phyloP scores from a whole-genome alignment of 495 filamentous ascomycete genomes.

The Xylaria longipes region DNA sequence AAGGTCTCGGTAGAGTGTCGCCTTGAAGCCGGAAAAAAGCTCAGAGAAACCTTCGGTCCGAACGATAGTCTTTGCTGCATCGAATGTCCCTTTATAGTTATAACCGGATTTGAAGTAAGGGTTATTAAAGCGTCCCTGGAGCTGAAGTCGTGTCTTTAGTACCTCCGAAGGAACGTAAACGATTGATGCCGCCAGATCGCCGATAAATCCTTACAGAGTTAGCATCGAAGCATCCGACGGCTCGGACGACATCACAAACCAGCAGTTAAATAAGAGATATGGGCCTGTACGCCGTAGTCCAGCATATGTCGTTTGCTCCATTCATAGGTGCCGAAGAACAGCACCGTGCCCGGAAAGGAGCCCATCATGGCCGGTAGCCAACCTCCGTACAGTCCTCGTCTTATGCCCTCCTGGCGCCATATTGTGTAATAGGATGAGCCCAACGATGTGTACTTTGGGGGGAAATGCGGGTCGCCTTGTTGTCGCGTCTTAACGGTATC shows the following conservation, averaged over 20 bases:
- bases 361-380: slow-evolving; percentile 88
- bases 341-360: slow-evolving; percentile 90
- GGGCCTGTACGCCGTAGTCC: slow-evolving; percentile 77
- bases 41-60: slow-evolving; percentile 81
- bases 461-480: slow-evolving; percentile 91
- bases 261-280: slow-evolving; percentile 82
- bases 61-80: slow-evolving; percentile 85
- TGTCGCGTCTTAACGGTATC: slow-evolving; percentile 99
- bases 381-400: slow-evolving; percentile 89
- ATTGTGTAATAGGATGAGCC: slow-evolving; percentile 90
- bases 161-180: slow-evolving; percentile 97
- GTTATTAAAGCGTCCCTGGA: slow-evolving; percentile 95
- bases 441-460: slow-evolving; percentile 89
- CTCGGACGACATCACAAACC: slow-evolving; percentile 54
- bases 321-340: slow-evolving; percentile 97
- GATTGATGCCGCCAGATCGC: slow-evolving; percentile 88
- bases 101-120: slow-evolving; percentile 91
- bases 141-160: slow-evolving; percentile 90
- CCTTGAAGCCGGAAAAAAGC: slow-evolving; percentile 92
- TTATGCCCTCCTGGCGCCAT: slow-evolving; percentile 86
- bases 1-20: slow-evolving; percentile 91
- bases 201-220: slow-evolving; percentile 72
- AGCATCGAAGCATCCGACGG: slow-evolving; percentile 26
- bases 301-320: slow-evolving; percentile 90
- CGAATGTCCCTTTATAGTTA: slow-evolving; percentile 81